These are phyloP conservation scores for Aspergillus carbonarius DNA, from an alignment of 2,329 filamentous ascomycete species.

Conservation along the genomic window DNA sequence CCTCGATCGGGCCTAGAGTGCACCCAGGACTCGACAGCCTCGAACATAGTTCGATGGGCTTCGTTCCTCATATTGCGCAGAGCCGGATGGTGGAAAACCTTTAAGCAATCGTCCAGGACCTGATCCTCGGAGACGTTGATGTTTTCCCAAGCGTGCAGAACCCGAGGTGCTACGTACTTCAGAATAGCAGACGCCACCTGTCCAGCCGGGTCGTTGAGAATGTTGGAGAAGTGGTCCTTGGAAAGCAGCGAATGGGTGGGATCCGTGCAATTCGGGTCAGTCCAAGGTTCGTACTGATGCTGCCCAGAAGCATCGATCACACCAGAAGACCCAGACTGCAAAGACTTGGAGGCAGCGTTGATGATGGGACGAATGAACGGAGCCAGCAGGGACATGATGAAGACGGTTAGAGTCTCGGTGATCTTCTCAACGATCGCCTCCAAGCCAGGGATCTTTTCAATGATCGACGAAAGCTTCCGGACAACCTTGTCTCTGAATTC, in stretches of 20 bases:
- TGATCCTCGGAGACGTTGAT: slow-evolving; percentile 77
- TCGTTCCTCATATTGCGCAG: slow-evolving; percentile 72
- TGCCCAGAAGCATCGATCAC: slow-evolving; percentile 67
- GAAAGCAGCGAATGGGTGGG: slow-evolving; percentile 81
- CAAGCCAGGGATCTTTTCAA: slow-evolving; percentile 88
- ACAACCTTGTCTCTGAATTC: slow-evolving; percentile 93
- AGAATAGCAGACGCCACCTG: slow-evolving; percentile 72
- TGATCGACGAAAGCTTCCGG: slow-evolving; percentile 76
- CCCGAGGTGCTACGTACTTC: slow-evolving; percentile 80
- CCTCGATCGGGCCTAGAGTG: slow-evolving; percentile 66
- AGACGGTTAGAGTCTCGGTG: slow-evolving; percentile 86
- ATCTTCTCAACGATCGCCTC: slow-evolving; percentile 91
- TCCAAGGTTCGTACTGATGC: slow-evolving; percentile 78
- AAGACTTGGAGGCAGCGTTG: slow-evolving; percentile 74
- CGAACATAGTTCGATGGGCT: slow-evolving; percentile 85
- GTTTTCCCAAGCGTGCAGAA: slow-evolving; percentile 93
- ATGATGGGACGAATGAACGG: slow-evolving; percentile 93
- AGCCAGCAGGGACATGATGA: slow-evolving; percentile 84
- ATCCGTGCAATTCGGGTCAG: slow-evolving; percentile 69
- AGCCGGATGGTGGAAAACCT: slow-evolving; percentile 87
- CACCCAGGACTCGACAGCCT: slow-evolving; percentile 78
- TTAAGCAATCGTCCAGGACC: slow-evolving; percentile 76
- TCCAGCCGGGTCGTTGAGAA: slow-evolving; percentile 75
- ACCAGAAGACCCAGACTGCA: slow-evolving; percentile 81
- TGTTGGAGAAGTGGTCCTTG: slow-evolving; percentile 80